phyloP scores from a whole-genome alignment of 352 stramenopile genomes.

The Thraustochytrium sp. region DNA sequence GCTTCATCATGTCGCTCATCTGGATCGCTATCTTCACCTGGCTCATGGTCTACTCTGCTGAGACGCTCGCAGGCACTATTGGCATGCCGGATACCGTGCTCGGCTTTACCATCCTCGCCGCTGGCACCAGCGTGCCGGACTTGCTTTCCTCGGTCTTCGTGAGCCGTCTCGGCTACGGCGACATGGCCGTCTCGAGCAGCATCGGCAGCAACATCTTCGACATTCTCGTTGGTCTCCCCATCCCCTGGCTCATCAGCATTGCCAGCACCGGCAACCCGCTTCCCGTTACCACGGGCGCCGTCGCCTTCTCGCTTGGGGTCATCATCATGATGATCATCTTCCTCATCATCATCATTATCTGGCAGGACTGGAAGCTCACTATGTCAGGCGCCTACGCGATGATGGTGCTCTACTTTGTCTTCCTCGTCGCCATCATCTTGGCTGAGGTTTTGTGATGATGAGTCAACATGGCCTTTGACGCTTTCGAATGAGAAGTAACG shows the following conservation, averaged over 20 bases:
- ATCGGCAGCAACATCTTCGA: constrained; percentile 72
- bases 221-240: constrained; percentile 62
- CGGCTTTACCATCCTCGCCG: constrained; percentile 66
- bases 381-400: constrained; percentile 39
- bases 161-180: constrained; percentile 60
- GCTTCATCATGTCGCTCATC: constrained; percentile 61
- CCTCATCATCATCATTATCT: constrained; percentile 43
- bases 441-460: too few species aligned
- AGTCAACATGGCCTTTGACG: too few species aligned
- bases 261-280: not conserved
- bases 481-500: too few species aligned
- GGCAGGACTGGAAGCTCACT: constrained; percentile 47
- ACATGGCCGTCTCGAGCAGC: constrained; percentile 67
- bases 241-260: constrained; percentile 58
- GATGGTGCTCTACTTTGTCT: constrained; percentile 52
- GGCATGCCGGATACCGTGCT: constrained; percentile 62
- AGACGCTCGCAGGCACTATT: constrained; percentile 60
- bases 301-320: constrained; percentile 41
- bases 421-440: constrained; percentile 15
- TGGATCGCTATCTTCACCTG: constrained; percentile 65
- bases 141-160: constrained; percentile 66
- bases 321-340: constrained; percentile 47
- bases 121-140: constrained; percentile 66
- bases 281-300: constrained; percentile 19
- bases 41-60: constrained; percentile 61